phyloP scores from a whole-genome alignment of 148 eudicot genomes.

The Nepenthes mirabilis region DNA sequence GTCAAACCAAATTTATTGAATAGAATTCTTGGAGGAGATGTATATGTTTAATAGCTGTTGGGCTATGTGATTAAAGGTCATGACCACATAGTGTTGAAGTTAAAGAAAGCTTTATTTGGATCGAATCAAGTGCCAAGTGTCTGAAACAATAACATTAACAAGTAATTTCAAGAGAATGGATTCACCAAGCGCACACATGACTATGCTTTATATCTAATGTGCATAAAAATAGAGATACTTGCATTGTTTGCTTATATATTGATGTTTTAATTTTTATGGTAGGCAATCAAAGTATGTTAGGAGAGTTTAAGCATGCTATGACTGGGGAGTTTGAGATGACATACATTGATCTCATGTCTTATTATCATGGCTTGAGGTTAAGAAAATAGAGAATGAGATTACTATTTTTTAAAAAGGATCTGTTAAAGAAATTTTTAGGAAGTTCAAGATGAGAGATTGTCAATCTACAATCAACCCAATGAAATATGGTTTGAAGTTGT shows the following conservation, averaged over 20 bases:
- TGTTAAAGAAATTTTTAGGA: neutral
- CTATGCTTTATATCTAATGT: neutral
- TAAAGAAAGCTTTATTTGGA: slow-evolving; percentile 7
- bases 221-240: neutral
- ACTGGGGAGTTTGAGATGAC: slow-evolving; percentile 1
- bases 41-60: slow-evolving; percentile 5
- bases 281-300: neutral
- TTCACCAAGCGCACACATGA: neutral
- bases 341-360: neutral
- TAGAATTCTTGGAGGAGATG: slow-evolving; percentile 3
- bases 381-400: neutral
- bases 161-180: neutral
- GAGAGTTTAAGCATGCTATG: neutral
- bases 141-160: neutral
- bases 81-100: neutral
- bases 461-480: neutral
- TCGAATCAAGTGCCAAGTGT: slow-evolving; percentile 1
- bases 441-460: neutral
- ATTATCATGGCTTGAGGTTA: neutral
- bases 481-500: neutral
- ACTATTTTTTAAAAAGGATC: neutral
- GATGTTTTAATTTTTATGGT: neutral
- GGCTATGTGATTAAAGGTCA: slow-evolving; percentile 1
- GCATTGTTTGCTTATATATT: neutral
- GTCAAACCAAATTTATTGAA: slow-evolving; percentile 3